phyloP scores from a whole-genome alignment of 352 stramenopile species.

The Globisporangium barbulae region DNA sequence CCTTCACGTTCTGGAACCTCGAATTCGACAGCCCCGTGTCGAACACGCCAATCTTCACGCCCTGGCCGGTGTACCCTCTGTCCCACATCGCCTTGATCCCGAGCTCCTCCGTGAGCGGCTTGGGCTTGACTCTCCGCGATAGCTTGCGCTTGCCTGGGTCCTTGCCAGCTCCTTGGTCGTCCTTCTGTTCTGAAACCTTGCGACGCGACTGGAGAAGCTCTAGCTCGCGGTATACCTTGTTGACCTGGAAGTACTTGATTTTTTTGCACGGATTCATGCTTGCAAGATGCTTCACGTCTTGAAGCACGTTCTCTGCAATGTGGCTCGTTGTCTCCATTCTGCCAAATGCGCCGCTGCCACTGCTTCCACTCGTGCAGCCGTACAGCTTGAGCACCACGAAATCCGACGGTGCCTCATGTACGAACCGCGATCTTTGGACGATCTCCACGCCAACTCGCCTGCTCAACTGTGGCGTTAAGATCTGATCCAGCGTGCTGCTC shows the following conservation, averaged over 20 bases:
- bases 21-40: slow-evolving; percentile 73
- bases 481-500: slow-evolving; percentile 16
- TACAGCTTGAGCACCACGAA: slow-evolving; percentile 60
- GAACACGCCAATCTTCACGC: slow-evolving; percentile 84
- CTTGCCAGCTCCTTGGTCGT: neutral
- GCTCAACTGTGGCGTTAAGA: neutral
- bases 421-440: slow-evolving; percentile 23
- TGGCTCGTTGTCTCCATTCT: slow-evolving; percentile 22
- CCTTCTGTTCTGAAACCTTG: slow-evolving; percentile 18
- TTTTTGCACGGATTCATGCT: neutral
- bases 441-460: slow-evolving; percentile 15
- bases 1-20: slow-evolving; percentile 56
- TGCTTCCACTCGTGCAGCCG: slow-evolving; percentile 22
- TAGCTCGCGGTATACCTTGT: slow-evolving; percentile 44
- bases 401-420: slow-evolving; percentile 42
- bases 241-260: slow-evolving; percentile 42
- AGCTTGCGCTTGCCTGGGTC: slow-evolving; percentile 8
- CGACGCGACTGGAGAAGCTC: slow-evolving; percentile 22
- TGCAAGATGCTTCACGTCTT: slow-evolving; percentile 1
- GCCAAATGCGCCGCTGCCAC: neutral
- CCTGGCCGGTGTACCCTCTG: slow-evolving; percentile 56
- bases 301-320: slow-evolving; percentile 21
- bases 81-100: slow-evolving; percentile 57
- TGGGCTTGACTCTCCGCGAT: slow-evolving; percentile 17
- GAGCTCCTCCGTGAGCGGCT: slow-evolving; percentile 45